Evolutionary conservation across 2,329 filamentous ascomycete species (phyloP), one percentile per base, ranked within the genome.

Genomic region (Hortaea sp.): DNA sequence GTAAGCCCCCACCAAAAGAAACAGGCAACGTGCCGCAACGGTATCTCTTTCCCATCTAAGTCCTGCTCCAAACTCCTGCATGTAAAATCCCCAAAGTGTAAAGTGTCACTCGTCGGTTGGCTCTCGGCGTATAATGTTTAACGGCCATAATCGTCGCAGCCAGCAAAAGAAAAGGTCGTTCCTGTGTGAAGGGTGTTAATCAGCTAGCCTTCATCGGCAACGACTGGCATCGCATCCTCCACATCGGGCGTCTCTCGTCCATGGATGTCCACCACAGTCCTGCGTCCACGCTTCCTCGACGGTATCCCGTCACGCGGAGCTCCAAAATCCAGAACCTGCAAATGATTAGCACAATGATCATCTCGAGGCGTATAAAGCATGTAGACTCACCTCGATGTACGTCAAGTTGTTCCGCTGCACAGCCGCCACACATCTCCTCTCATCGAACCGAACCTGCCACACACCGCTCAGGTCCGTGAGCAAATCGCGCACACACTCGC

Each of bases 361-460:
- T 11, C 9, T 20, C 29, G 7, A 38, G n/a, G 20, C 20, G 20
- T 20, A 20, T 13, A 32, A 32, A 27, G 7, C 3, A 20, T 10
- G 6, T 29, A 27, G 42, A 27, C 81, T 71, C 66, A 95, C 92
- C 79, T 98, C 92, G 48, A 98, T 88, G 65, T 94, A 98, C 13
- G 92, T 98, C 58, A 95, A 69, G 58, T 81, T 83, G 54, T 95
- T 88, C 46, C 92, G 79, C 72, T 98, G 92, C 47, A 98, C 92
- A 39, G 92, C 92, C 49, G 92, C 92, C 47, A 98, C 92, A 64
- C 92, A 98, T 64, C 90, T 79, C 55, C 92, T 78, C 62, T 94
- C 88, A 60, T 98, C 89, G 69, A 98, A 98, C 60, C 92, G 92
- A 59, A 98, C 92, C 70, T 98, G 92, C 92, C 92, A 98, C 6